Percentiles rank a stretch among this genome's conserved stretches.
phyloP scores from a whole-genome alignment of 2,329 filamentous ascomycete genomes.

The Botrytis sinoallii region DNA sequence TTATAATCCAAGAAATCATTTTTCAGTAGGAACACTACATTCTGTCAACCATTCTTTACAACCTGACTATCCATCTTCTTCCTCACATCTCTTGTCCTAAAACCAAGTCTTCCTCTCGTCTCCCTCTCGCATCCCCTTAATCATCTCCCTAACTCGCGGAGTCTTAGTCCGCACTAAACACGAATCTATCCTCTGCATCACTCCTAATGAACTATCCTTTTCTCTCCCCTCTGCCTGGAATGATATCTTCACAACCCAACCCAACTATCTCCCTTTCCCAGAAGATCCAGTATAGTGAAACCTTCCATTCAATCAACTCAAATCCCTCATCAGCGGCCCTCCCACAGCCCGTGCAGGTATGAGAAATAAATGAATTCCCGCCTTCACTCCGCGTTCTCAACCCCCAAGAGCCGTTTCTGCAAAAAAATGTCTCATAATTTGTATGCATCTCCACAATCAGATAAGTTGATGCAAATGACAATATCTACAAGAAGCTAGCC shows the following conservation, averaged over 20 bases:
- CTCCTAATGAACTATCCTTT: constrained; percentile 47
- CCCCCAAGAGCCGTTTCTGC: too few relatives aligned
- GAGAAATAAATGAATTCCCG: too few relatives aligned
- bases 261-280: neutral
- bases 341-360: too few relatives aligned
- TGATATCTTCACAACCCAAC: neutral
- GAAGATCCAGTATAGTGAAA: neutral
- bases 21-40: neutral
- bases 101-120: neutral
- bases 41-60: neutral
- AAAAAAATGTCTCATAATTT: too few relatives aligned
- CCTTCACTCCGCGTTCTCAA: too few relatives aligned
- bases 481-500: accelerated
- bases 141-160: neutral
- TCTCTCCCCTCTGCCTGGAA: neutral
- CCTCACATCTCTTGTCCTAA: neutral
- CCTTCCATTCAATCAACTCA: neutral
- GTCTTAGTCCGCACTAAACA: constrained; percentile 40
- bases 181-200: constrained; percentile 47
- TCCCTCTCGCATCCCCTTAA: neutral
- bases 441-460: too few relatives aligned
- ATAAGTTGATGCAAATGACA: neutral
- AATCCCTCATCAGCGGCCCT: too few relatives aligned
- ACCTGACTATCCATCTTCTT: neutral
- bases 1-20: neutral